Conservation (phyloP, 768 basidiomycete species). For the Leccinum subgranulosum region DNA sequence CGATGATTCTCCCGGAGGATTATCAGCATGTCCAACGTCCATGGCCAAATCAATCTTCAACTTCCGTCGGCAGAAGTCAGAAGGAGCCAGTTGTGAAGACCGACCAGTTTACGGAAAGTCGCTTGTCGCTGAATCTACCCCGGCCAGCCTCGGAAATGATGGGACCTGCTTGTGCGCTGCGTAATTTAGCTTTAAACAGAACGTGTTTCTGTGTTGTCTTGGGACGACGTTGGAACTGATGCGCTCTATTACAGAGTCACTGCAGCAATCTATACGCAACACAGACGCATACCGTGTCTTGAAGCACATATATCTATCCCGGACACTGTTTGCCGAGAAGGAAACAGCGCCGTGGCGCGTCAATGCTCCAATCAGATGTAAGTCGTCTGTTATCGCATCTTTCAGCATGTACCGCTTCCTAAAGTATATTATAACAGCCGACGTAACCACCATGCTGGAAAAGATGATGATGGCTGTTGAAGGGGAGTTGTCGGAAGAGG, state of each 20-base stretch:
- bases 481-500: constrained; percentile 12
- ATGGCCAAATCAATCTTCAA: background rate
- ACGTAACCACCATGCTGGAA: constrained; percentile 13
- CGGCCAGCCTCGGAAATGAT: constrained; percentile 17
- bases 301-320: background rate
- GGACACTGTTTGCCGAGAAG: background rate
- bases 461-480: constrained; percentile 20
- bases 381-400: background rate
- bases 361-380: background rate
- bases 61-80: background rate
- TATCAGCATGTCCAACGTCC: background rate
- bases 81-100: too few relatives aligned
- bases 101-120: background rate
- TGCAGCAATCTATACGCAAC: background rate
- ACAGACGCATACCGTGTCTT: background rate
- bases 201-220: background rate
- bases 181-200: constrained; percentile 15
- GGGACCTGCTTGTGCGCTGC: constrained; percentile 24
- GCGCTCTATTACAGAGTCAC: background rate
- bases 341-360: background rate
- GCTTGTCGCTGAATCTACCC: background rate
- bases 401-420: too few relatives aligned
- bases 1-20: background rate
- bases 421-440: constrained; percentile 1
- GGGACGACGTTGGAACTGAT: background rate